These are phyloP conservation scores for Vairimorpha apis DNA, from an alignment of 371 early-diverging fungal species.

Conservation along the genomic window DNA sequence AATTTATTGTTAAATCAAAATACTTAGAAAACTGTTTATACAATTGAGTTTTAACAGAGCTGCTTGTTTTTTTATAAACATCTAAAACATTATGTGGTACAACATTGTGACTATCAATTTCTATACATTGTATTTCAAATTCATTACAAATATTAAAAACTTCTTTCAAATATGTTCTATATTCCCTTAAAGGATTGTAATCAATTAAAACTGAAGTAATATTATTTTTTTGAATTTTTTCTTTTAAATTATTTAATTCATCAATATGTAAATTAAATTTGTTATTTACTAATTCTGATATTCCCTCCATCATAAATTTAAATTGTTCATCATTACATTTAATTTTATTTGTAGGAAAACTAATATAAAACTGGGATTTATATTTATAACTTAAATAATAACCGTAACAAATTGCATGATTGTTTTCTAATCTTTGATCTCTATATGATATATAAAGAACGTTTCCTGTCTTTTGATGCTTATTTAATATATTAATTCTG, in stretches of 20 bases:
- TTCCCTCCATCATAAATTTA: slow-evolving; percentile 9
- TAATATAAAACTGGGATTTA: not conserved
- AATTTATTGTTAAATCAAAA: too few relatives aligned
- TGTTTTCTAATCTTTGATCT: slow-evolving; percentile 37
- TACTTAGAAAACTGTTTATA: slow-evolving; percentile 18
- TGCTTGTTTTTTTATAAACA: slow-evolving; percentile 18
- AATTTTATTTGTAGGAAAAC: not conserved
- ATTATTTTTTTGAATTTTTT: not conserved
- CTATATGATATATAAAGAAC: slow-evolving; percentile 32
- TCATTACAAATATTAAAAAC: slow-evolving; percentile 12
- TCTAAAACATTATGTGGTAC: slow-evolving; percentile 26
- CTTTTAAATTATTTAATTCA: not conserved
- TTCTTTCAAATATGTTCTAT: not conserved
- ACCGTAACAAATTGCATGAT: slow-evolving; percentile 15
- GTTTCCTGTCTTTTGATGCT: not conserved
- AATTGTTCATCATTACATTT: slow-evolving; percentile 21
- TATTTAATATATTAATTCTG: not conserved
- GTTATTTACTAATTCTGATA: slow-evolving; percentile 12
- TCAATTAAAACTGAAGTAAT: slow-evolving; percentile 26
- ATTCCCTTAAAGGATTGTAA: slow-evolving; percentile 30
- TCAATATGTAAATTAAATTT: slow-evolving; percentile 15
- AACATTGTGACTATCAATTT: slow-evolving; percentile 40
- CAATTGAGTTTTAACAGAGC: slow-evolving; percentile 27
- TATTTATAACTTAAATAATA: slow-evolving; percentile 4
- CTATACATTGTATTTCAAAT: not conserved